These are phyloP conservation scores for Phialocephala sp. DNA, from an alignment of 2,329 filamentous ascomycete species.

Conservation along the genomic window DNA sequence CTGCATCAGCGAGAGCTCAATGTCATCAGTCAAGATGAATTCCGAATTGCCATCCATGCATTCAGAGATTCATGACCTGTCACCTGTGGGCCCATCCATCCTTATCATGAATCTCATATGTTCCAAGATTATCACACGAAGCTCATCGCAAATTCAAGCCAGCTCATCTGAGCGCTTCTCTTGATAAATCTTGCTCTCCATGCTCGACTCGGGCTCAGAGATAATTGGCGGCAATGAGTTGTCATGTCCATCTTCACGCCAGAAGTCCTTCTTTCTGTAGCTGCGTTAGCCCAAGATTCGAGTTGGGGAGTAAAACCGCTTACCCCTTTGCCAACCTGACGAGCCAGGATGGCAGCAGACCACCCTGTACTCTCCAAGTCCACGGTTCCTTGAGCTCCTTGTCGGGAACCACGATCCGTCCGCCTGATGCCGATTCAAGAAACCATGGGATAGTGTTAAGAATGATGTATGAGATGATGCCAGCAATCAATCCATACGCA, in stretches of 20 bases:
- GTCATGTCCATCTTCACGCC: background rate
- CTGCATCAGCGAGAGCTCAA: no score
- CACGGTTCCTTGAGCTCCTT: constrained; percentile 79
- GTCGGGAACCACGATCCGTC: constrained; percentile 75
- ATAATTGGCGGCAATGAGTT: no score
- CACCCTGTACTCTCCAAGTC: constrained; percentile 80
- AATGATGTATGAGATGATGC: constrained; percentile 76
- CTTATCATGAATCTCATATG: no score
- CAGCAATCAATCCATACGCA: constrained; percentile 81
- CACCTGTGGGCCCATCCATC: no score
- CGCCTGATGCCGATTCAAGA: constrained; percentile 68
- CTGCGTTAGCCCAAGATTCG: background rate
- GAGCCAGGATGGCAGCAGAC: constrained; percentile 77
- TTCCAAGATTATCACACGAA: no score
- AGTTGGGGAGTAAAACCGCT: background rate
- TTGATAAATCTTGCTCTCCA: no score
- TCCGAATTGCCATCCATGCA: no score
- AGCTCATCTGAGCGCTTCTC: no score
- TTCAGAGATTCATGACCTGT: no score
- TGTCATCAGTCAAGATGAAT: no score
- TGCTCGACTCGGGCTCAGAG: no score
- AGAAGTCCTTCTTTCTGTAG: constrained; percentile 6
- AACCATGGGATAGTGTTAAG: constrained; percentile 76
- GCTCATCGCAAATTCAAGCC: no score
- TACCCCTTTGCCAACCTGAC: constrained; percentile 58